phyloP scores from a whole-genome alignment of 257 asterid genomes.

The Nicotiana knightiana region DNA sequence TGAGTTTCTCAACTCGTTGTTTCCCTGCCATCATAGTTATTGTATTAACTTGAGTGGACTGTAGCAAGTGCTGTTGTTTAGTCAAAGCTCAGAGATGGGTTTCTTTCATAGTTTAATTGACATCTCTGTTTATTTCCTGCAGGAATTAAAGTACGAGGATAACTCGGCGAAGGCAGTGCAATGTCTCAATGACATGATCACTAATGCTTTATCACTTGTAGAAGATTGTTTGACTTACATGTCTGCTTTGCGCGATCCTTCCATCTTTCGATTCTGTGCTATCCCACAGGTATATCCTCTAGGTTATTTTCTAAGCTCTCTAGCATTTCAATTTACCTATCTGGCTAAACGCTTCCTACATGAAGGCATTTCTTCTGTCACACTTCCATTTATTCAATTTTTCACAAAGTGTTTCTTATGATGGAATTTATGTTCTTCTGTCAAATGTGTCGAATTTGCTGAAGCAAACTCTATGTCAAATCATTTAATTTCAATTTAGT shows the following conservation, averaged over 20 bases:
- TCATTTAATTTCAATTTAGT: neutral
- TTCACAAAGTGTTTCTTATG: neutral
- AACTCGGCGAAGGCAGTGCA: conserved; percentile 90
- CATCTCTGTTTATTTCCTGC: conserved; percentile 24
- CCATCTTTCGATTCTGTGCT: conserved; percentile 91
- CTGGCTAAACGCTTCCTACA: neutral
- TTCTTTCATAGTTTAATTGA: neutral
- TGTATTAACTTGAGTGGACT: neutral
- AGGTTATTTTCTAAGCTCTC: neutral
- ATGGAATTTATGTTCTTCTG: neutral
- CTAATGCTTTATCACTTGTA: conserved; percentile 73
- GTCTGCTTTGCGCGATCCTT: conserved; percentile 67
- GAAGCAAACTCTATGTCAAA: neutral
- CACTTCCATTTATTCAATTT: neutral
- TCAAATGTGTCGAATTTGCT: neutral
- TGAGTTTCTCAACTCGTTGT: neutral
- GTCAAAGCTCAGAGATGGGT: neutral
- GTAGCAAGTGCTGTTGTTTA: neutral
- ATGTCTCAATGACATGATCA: conserved; percentile 93
- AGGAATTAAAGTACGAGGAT: conserved; percentile 80
- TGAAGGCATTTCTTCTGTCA: neutral
- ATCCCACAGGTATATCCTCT: conserved; percentile 77
- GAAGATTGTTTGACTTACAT: conserved; percentile 77
- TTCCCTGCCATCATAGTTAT: neutral
- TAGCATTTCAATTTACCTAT: neutral